Evolutionary conservation across 495 filamentous ascomycete species (phyloP), one percentile per base, ranked within the genome.

Genomic region (Cercophora newfieldiana): DNA sequence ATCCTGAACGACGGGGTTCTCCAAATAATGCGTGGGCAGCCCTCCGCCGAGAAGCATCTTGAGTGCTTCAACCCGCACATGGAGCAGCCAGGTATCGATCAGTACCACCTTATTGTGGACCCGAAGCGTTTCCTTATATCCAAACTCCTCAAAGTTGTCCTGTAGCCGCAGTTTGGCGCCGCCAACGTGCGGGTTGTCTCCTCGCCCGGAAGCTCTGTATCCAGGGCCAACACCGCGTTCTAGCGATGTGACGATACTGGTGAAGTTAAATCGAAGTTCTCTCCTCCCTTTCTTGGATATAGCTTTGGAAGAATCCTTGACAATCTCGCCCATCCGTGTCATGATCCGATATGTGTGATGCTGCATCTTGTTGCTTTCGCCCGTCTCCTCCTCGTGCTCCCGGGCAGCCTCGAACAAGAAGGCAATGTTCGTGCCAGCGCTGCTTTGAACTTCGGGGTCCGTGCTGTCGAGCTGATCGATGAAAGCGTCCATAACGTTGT

Each of bases 21-120:
- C 83, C 77, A 91, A 81, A 75, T 90, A 96, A 77, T 98, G 94
- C 44, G 83, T 84, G 22, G 88, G 77, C 58, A 97, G 93, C 0
- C 94, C 94, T 16, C 90, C 89, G 65, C 90, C 89, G 48, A 97
- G 78, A 10, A 94, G 74, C n/a, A 89, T 81, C 72, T 90, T 88
- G 33, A 98, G 81, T 49, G 88, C 86, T 64, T 92, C 87, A 55
- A 96, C 76, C 25, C 93, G 85, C 68, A 91, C 83, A 68, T 94
- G 84, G 69, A 97, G 94, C 85, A 91, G 95, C 94, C 94, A 98
- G 47, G 86, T 88, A 71, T 97, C 91, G 61, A 98, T 93, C 64
- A 84, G 84, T 82, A 97, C 87, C 47, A 87, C 87, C 64, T 86
- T 85, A 26, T 86, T 84, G 64, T 91, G 87, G 33, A 97, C 87